These are phyloP conservation scores for Falciphora oryzae DNA, from an alignment of 2,329 filamentous ascomycete species.

Conservation along the genomic window DNA sequence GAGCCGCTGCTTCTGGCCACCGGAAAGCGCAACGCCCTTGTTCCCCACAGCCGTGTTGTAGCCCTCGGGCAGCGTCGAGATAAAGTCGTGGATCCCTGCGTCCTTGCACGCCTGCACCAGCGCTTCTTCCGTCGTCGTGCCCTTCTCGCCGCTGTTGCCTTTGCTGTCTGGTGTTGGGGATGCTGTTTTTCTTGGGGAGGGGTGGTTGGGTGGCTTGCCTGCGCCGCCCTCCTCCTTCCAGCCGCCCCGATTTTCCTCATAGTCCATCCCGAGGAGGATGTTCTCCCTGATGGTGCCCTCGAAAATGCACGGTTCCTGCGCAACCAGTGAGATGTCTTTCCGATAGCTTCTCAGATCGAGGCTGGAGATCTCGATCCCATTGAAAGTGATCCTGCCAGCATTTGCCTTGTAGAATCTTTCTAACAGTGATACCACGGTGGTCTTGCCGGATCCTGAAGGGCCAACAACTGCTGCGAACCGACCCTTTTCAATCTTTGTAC, in stretches of 20 bases:
- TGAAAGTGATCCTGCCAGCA: constrained; percentile 47
- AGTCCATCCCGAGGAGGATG: constrained; percentile 24
- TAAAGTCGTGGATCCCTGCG: constrained; percentile 25
- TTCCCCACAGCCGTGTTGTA: constrained; percentile 15
- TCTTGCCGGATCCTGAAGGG: constrained; percentile 27
- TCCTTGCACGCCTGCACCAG: constrained; percentile 23
- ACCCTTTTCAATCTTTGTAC: constrained; percentile 21
- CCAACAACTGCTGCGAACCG: constrained; percentile 28
- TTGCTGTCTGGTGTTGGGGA: too few relatives aligned
- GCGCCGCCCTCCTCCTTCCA: constrained; percentile 9
- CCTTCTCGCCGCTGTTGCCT: neutral
- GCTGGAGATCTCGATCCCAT: constrained; percentile 49
- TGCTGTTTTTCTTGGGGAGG: too few relatives aligned
- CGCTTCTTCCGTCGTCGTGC: neutral
- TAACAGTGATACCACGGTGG: constrained; percentile 45
- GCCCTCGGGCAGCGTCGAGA: constrained; percentile 22
- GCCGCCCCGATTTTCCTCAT: constrained; percentile 14
- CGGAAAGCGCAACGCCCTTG: constrained; percentile 15
- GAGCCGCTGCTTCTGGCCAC: constrained; percentile 17
- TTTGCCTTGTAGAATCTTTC: constrained; percentile 32
- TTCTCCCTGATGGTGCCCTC: constrained; percentile 38
- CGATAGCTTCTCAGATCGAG: constrained; percentile 45
- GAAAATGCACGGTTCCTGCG: constrained; percentile 54
- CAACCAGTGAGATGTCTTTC: constrained; percentile 50
- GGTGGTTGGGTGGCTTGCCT: neutral